Base-by-base conservation (phyloP, 345 rosid species). In the Linum tenue region DNA sequence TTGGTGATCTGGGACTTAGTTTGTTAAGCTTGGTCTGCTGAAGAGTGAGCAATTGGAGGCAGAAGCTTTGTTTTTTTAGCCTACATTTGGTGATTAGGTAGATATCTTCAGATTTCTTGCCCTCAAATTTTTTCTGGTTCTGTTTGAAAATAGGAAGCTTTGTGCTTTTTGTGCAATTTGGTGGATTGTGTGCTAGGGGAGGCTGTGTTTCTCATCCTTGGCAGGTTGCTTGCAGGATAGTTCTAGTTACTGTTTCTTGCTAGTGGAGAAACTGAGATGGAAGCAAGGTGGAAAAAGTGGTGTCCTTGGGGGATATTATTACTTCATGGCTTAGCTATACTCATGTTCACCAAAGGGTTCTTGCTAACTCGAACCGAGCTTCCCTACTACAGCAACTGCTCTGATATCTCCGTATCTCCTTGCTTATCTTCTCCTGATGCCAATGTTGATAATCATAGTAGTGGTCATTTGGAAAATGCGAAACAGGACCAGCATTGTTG, bases 341-440 rank as follows among this genome's bases (percentile, higher is more conserved):
- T 84, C 10, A 77, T 94, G 2, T 88, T 94, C 81, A 80, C 85
- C 0, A 79, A 85, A 73, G 99, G 99, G 1, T 94, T 94, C 76
- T 82, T 94, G 44, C 84, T 94, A 5, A 90, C 99, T 59, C 86
- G 99, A 75, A 90, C 96, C 0, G 99, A 94, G 78, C 99, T 86
- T 67, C 92, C 97, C 15, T 73, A 81, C 63, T 78, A 69, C 78
- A 85, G 89, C 75, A 64, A 76, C 57, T 80, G 86, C 84, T 79
- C 90, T 63, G 96, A 90, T 71, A 73, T 81, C 22, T 79, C 82
- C 56, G 73, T 65, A 1, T 90, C 96, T 72, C 84, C 92, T 66
- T 90, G 96, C 79, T 67, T 72, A 55, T 3, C 5, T 11, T 5
- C 41, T 64, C 36, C 9, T 15, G 6, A 37, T 61, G 31, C 78